Base-by-base conservation (phyloP, 306 rosid species). In the Rosa chinensis region DNA sequence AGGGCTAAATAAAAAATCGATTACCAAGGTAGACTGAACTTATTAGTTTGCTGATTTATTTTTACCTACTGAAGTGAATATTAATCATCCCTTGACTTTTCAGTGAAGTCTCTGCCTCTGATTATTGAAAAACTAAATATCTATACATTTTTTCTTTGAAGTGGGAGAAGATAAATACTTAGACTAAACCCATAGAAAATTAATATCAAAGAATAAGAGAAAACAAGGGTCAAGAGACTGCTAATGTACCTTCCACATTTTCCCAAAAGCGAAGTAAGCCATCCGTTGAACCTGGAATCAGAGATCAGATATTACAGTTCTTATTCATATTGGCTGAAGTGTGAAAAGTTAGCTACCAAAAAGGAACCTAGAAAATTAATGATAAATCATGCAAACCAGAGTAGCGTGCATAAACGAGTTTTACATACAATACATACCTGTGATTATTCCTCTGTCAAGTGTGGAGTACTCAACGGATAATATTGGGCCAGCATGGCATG, bases 401-500 rank as follows among this genome's bases (percentile, higher is more conserved):
- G 66, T 61, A 66, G 64, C 70, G 74, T 69, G 78, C 18, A 55
- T 73, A 45, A 47, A 3, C 72, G 49, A 75, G 69, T 47, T 58
- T 48, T 67, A 68, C 63, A 80, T 21, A 58, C 67, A 43, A 44
- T 40, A 49, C 43, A 20, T 53, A 90, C 99, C 98, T 66, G 99
- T 93, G 78, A 95, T 87, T 81, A 90, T 90, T 88, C 99, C 99
- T 87, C 79, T 90, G 83, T 95, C 98, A 74, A 88, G 86, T n/a
- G 91, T 71, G 73, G 99, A 95, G 88, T 95, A 93, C 83, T 95
- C 99, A 9, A 95, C 98, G 45, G 91, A 89, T 81, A 88, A 73
- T 85, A 91, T 87, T 83, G 98, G 99, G 75, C 99, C 99, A 40
- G 98, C 99, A 84, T 95, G 99, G 89, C 97, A 93, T 82, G 99